Conservation (phyloP, 1,284 basidiomycete genomes). For the Albatrellus sp. region DNA sequence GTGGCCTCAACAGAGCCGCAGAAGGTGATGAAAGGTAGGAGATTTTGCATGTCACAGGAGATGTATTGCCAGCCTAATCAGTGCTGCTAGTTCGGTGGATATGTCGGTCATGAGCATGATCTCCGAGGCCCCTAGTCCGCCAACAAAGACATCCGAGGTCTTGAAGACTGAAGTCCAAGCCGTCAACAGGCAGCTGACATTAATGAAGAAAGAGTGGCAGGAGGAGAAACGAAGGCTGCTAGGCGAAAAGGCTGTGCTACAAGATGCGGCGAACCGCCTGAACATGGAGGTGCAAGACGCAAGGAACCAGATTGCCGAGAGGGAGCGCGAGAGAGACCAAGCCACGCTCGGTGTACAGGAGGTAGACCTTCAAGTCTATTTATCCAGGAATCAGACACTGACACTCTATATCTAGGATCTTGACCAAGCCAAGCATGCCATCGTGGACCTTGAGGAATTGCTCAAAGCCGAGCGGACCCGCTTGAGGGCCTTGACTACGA, state of each 20-base stretch:
- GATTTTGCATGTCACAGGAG: not conserved
- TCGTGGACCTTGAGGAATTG: constrained; percentile 56
- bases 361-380: constrained; percentile 25
- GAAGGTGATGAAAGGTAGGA: constrained; percentile 50
- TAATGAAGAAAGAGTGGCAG: constrained; percentile 56
- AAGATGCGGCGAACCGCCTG: constrained; percentile 53
- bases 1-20: constrained; percentile 22
- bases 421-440: constrained; percentile 46
- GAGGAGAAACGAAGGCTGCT: constrained; percentile 46
- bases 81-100: constrained; percentile 34
- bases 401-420: constrained; percentile 38
- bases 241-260: constrained; percentile 58
- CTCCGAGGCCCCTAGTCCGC: constrained; percentile 48
- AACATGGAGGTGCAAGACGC: constrained; percentile 44
- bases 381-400: not conserved
- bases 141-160: constrained; percentile 49
- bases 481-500: constrained; percentile 44
- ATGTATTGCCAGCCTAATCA: not conserved
- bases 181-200: constrained; percentile 48
- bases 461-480: constrained; percentile 55
- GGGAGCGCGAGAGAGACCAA: constrained; percentile 33
- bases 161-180: constrained; percentile 41
- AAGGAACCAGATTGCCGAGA: constrained; percentile 40
- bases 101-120: constrained; percentile 32
- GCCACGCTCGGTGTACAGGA: constrained; percentile 37